A percentile compares a stretch with the other conserved stretches of the same genome.
phyloP scores from a whole-genome alignment of 2,329 filamentous ascomycete species.

The Trichoderma sp. region DNA sequence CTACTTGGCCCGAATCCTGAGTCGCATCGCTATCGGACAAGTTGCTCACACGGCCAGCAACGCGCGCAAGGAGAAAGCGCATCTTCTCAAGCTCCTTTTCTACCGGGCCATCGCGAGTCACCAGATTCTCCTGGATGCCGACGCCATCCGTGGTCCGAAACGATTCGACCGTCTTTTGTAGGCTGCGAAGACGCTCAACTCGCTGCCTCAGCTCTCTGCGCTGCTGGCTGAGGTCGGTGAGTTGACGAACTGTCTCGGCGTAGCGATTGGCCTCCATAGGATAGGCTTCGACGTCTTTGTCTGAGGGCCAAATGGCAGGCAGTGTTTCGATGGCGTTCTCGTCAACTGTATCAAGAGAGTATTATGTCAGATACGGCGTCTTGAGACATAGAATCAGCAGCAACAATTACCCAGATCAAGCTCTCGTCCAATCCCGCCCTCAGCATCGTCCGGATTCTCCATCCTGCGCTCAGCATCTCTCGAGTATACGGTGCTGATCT shows the following conservation, averaged over 20 bases:
- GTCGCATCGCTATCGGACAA: constrained; percentile 31
- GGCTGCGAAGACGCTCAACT: constrained; percentile 47
- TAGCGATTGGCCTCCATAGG: constrained; percentile 53
- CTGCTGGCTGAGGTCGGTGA: constrained; percentile 49
- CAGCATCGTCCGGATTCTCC: constrained; percentile 37
- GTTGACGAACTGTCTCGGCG: constrained; percentile 45
- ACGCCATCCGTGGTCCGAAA: constrained; percentile 30
- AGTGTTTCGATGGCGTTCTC: constrained; percentile 46
- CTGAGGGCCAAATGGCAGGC: constrained; percentile 46
- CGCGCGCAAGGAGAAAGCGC: constrained; percentile 60
- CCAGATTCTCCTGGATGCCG: constrained; percentile 62
- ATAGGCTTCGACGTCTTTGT: constrained; percentile 36
- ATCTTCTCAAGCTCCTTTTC: constrained; percentile 66
- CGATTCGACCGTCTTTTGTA: constrained; percentile 52
- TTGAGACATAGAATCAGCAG: neutral
- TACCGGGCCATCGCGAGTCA: constrained; percentile 62
- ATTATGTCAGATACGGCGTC: neutral
- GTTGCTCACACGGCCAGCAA: constrained; percentile 51
- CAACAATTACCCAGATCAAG: constrained; percentile 43
- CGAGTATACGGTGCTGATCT: constrained; percentile 66
- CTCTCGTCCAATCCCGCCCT: constrained; percentile 37
- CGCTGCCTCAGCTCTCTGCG: constrained; percentile 37
- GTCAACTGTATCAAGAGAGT: constrained; percentile 34
- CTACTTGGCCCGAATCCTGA: constrained; percentile 22
- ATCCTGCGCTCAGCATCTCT: constrained; percentile 42